Percentiles rank a stretch among this genome's conserved stretches.
phyloP scores from a whole-genome alignment of 225 moss, liverwort and hornwort genomes.

The Physcomitrellopsis africana region DNA sequence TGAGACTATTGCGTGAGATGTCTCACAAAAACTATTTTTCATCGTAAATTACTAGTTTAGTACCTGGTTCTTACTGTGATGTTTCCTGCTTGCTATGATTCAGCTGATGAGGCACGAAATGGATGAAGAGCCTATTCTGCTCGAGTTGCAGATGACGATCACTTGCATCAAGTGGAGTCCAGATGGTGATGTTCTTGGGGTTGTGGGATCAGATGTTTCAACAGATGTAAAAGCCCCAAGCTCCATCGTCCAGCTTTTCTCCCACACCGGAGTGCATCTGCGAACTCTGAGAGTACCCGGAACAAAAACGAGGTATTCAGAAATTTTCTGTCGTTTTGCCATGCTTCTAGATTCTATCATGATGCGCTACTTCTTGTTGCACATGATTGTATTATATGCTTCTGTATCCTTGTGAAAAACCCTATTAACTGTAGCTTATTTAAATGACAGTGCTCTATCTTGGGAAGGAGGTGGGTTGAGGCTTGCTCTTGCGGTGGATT shows the following conservation, averaged over 20 bases:
- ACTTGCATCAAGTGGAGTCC: constrained; percentile 84
- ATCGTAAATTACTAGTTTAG: background rate
- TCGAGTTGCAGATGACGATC: constrained; percentile 76
- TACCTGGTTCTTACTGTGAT: constrained; percentile 7
- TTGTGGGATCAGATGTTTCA: constrained; percentile 69
- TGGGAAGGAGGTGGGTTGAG: constrained; percentile 94
- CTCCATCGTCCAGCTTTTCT: constrained; percentile 79
- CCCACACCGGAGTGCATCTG: constrained; percentile 73
- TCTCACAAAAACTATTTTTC: background rate
- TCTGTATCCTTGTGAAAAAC: background rate
- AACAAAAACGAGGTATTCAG: constrained; percentile 54
- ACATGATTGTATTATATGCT: background rate
- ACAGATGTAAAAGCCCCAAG: constrained; percentile 35
- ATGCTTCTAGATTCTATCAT: background rate
- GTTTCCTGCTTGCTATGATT: constrained; percentile 20
- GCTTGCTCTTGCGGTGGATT: constrained; percentile 86
- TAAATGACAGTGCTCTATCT: constrained; percentile 69
- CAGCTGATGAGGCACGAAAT: constrained; percentile 95
- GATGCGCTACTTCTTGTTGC: background rate
- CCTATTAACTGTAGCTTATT: constrained; percentile 14
- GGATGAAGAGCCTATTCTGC: constrained; percentile 82
- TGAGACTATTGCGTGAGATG: background rate
- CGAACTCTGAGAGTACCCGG: constrained; percentile 82
- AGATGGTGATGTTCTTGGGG: constrained; percentile 82
- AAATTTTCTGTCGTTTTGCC: background rate